These are phyloP conservation scores for Capsella rubella DNA, from an alignment of 441 rosid species.

Conservation along the genomic window DNA sequence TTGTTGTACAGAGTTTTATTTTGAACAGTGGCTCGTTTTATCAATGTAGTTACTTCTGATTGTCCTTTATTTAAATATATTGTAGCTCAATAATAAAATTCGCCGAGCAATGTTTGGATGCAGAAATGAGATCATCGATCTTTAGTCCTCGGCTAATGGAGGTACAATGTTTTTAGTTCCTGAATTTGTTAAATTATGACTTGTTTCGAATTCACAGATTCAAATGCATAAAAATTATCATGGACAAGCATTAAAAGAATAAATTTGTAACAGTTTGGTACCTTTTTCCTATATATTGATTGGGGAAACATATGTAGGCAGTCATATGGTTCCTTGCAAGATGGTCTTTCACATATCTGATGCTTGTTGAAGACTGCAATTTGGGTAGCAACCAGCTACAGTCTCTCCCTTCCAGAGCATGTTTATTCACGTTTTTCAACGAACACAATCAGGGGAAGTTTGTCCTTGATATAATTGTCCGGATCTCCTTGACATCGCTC, in stretches of 20 bases:
- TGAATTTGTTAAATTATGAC: background rate
- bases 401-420: conserved; percentile 62
- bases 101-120: conserved; percentile 82
- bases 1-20: conserved; percentile 1
- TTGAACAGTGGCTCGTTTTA: background rate
- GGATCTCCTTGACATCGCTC: conserved; percentile 75
- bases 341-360: conserved; percentile 86
- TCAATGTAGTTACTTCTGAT: conserved; percentile 18
- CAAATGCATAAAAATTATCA: conserved; percentile 14
- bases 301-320: conserved; percentile 65
- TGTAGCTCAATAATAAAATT: conserved; percentile 85
- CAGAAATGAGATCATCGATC: conserved; percentile 68
- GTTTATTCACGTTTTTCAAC: conserved; percentile 74
- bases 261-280: conserved; percentile 27
- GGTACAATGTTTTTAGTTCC: conserved; percentile 52
- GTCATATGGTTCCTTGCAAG: conserved; percentile 96
- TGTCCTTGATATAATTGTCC: conserved; percentile 87
- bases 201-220: conserved; percentile 16
- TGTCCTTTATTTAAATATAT: background rate
- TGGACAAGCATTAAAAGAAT: conserved; percentile 15
- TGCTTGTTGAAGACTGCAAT: conserved; percentile 69
- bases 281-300: conserved; percentile 34
- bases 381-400: conserved; percentile 59
- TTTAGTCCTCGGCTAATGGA: conserved; percentile 99
- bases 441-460: conserved; percentile 81